Evolutionary conservation across 371 early-diverging fungal genomes (phyloP).

Genomic region (Mucor velutinosus): DNA sequence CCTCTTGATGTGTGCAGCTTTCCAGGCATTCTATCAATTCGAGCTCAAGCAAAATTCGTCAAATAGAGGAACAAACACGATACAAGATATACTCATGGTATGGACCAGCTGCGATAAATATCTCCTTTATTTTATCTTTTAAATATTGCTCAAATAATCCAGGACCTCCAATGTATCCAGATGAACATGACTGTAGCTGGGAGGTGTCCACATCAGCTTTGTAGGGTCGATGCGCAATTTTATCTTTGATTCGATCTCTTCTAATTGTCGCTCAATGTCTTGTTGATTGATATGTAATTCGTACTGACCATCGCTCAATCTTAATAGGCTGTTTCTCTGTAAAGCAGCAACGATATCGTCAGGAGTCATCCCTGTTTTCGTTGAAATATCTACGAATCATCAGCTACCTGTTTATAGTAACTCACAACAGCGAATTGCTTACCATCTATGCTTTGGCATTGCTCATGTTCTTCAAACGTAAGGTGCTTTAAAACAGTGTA

Average conservation of each 20-base stretch:
- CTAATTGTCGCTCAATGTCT: neutral
- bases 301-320: neutral
- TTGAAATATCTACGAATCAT: constrained; percentile 34
- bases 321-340: constrained; percentile 56
- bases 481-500: constrained; percentile 35
- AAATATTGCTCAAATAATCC: neutral
- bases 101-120: too few species aligned
- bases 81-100: neutral
- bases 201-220: constrained; percentile 12
- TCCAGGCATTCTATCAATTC: too few species aligned
- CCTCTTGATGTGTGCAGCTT: too few species aligned
- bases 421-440: constrained; percentile 28
- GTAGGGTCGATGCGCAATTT: neutral
- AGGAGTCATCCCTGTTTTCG: constrained; percentile 68
- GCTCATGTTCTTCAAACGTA: constrained; percentile 94
- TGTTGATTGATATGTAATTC: neutral
- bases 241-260: neutral
- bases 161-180: neutral
- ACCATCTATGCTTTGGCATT: constrained; percentile 88
- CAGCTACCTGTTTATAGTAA: neutral
- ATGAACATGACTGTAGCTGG: neutral
- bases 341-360: constrained; percentile 78
- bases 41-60: too few species aligned
- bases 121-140: neutral
- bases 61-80: too few species aligned